Percentiles rank a stretch among this genome's conserved stretches.
Evolutionary conservation across 768 basidiomycete species (phyloP).

Genomic region (Piloderma croceum): DNA sequence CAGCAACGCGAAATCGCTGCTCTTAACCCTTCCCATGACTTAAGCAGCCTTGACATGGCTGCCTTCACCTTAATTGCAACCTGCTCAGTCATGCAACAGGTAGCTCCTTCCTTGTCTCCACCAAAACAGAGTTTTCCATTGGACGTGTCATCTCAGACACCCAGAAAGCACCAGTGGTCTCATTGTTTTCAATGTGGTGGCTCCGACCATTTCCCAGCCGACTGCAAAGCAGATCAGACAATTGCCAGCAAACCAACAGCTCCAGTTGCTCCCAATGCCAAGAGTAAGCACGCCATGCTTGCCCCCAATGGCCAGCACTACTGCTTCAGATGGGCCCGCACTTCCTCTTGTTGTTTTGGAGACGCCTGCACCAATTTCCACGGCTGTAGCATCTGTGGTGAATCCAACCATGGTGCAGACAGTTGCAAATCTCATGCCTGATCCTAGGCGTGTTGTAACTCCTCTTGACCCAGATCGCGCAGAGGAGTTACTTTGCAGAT

Average conservation of each 20-base stretch:
- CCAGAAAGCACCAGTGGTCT: neutral
- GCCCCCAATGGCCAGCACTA: conserved; percentile 15
- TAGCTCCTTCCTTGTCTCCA: no score
- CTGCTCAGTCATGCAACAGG: no score
- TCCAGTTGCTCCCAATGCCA: conserved; percentile 5
- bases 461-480: conserved; percentile 22
- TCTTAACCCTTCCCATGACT: conserved; percentile 20
- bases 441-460: conserved; percentile 28
- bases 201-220: conserved; percentile 17
- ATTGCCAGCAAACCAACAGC: conserved; percentile 18
- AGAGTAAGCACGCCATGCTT: conserved; percentile 17
- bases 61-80: no score
- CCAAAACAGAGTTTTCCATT: neutral
- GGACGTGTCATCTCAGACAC: neutral
- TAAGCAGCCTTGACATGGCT: conserved; percentile 3
- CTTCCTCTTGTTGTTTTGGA: conserved; percentile 13
- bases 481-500: conserved; percentile 9
- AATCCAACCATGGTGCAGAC: conserved; percentile 23
- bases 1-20: no score
- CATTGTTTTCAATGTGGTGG: conserved; percentile 27
- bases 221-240: conserved; percentile 17
- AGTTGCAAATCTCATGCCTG: conserved; percentile 19
- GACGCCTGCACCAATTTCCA: conserved; percentile 20
- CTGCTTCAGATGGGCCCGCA: conserved; percentile 25
- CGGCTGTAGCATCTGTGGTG: conserved; percentile 26